Evolutionary conservation across 352 stramenopile species (phyloP).

Genomic region (Bremia lactucae): DNA sequence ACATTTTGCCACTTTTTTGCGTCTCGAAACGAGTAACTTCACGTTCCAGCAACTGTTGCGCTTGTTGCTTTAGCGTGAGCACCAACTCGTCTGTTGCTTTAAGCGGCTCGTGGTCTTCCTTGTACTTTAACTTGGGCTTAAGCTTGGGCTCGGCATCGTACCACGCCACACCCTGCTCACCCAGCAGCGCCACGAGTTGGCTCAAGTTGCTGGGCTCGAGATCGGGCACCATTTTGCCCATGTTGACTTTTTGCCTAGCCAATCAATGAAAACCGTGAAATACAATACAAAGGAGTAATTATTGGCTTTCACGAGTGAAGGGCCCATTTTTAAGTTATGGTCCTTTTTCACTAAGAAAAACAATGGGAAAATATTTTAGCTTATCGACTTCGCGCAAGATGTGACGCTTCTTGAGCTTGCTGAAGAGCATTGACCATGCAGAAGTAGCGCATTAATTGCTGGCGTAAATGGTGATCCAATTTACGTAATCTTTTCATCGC

Average conservation of each 20-base stretch:
- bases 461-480: slow-evolving; percentile 26
- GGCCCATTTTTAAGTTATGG: too few relatives aligned
- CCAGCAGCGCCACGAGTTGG: slow-evolving; percentile 22
- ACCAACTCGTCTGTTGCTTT: slow-evolving; percentile 30
- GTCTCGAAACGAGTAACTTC: slow-evolving; percentile 49
- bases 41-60: slow-evolving; percentile 44
- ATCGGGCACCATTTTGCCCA: not conserved
- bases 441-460: slow-evolving; percentile 43
- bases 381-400: slow-evolving; percentile 22
- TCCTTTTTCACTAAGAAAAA: too few relatives aligned
- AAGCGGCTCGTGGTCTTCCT: slow-evolving; percentile 6
- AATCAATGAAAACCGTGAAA: slow-evolving; percentile 4
- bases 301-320: too few relatives aligned
- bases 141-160: slow-evolving; percentile 25
- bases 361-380: not conserved
- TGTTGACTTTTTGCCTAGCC: slow-evolving; percentile 13
- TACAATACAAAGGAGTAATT: slow-evolving; percentile 1
- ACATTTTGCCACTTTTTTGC: slow-evolving; percentile 60
- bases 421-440: slow-evolving; percentile 36
- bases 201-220: slow-evolving; percentile 10
- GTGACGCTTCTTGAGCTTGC: slow-evolving; percentile 38
- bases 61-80: slow-evolving; percentile 42
- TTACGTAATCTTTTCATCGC: slow-evolving; percentile 17
- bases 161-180: slow-evolving; percentile 26
- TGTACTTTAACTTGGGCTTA: slow-evolving; percentile 15